Evolutionary conservation across 2,329 filamentous ascomycete species (phyloP), one percentile per base, ranked within the genome.

Genomic region (Pseudogymnoascus sp.): DNA sequence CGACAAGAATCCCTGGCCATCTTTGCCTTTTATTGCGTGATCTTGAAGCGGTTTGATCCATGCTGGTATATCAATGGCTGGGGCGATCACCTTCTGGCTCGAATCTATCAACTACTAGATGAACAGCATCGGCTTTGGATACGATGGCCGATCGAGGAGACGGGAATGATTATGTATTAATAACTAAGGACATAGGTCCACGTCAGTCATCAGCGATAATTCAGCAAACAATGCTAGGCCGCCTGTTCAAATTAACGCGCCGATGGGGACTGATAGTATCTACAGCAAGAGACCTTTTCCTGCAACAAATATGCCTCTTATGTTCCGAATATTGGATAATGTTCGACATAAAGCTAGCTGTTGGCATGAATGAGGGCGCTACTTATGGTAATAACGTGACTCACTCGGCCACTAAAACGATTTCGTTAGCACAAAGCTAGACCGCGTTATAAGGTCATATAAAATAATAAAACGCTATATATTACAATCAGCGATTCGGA

Each of bases 11-110:
- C 73, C 1, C 64, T 78, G 4, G 71, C 70, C 43, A 75, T 78
- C 13, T 75, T 76, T 64, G 73, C 72, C 14, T 73, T 75, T 54
- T 77, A 74, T 60, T 73, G 73, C 14, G 72, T 76, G 11, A 62
- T 77, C 4, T 69, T 76, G 51, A 74, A 73, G 62, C 67, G 67
- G 34, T 67, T 77, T 62, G 74, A 76, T 64, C 65, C 65, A 4
- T 64, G 71, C 45, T 77, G 76, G 76, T 78, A 75, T 74, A 68
- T 77, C 23, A 70, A 76, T 61, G 75, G 76, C 0, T 76, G 75
- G 73, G 70, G 71, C 1, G 67, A 67, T 16, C 72, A 77, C 65
- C 66, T 78, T 7, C 71, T 78, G 21, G 61, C 66, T 16, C 67
- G 70, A 62, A 71, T 74, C 6, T 77, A 71, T 67, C 65, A 67